Base-by-base conservation (phyloP, 2,329 filamentous ascomycete species). In the Colletotrichum musae region DNA sequence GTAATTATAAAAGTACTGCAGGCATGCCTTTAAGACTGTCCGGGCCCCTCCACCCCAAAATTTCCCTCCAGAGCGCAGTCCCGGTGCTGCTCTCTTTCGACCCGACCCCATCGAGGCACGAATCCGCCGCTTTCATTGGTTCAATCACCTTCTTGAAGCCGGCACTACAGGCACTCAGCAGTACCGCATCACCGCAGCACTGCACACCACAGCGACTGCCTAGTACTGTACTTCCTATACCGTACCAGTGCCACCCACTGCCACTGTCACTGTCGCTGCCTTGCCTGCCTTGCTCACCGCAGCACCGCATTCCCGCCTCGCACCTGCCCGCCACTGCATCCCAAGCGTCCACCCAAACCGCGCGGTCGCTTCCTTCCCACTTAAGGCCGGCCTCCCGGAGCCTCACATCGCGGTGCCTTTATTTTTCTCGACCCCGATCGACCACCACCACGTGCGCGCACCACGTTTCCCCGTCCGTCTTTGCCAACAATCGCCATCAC, bases 1-100 rank as follows among this genome's bases (percentile, higher is more conserved):
- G 58, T 68, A 70, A 70, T 70, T 70, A 70, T 70, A 70, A 70
- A 70, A 70, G 64, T 70, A 70, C 68, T 70, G 64, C 68, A 68
- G 64, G 68, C 68, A 70, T 68, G 48, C 68, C 68, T 70, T 68
- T 68, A 68, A 70, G 64, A 70, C 64, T 63, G 68, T 64, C 64
- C 68, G 53, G 67, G 67, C 67, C 68, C 68, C 64, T 70, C 68
- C 68, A 70, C 68, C 68, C 68, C 58, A 70, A 69, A 70, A 47
- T 67, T 70, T 70, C 67, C 67, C 67, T 70, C 67, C 67, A 70
- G 62, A 70, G 67, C 67, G 67, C 58, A 64, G 67, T 70, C 63
- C 65, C 60, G 53, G 56, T 67, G 62, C 67, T 70, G 52, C 67
- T 47, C 57, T 60, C 56, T 51, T 61, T 67, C 45, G 63, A 60